Evolutionary conservation across 108 stramenopile species (phyloP), one percentile per base, ranked within the genome.

Genomic region (Nitzschia sp.): DNA sequence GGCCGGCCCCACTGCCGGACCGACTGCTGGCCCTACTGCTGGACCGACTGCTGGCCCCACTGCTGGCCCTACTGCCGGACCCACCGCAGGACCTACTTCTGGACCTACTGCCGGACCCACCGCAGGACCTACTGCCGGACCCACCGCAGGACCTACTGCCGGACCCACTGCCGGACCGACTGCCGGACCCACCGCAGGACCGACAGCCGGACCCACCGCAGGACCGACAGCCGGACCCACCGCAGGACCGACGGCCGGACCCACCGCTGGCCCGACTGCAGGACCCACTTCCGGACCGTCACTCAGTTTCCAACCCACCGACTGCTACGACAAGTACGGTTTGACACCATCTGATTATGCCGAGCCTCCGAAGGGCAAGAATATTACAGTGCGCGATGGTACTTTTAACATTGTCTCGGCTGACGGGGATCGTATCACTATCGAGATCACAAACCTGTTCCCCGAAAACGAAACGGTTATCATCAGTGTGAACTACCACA

Each of bases 41-140:
- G 66, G 66, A 54, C 66, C 66, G 8, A 34, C 66, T 21, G 6
- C 46, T 35, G 66, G 66, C 31, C 66, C 71, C 26, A 53, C 71
- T 0, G 8, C 70, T 36, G 58, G 49, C 15, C 70, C 70, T 0
- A 34, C 56, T 18, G 23, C 26, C 47, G 38, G 64, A 9, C 34
- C 27, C 21, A 29, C 64, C n/a, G 6, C 60, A 5, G 60, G 60
- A 9, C 64, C 45, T 21, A n/a, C 57, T 3, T 9, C 28, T 27
- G 66, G 28, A 24, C 47, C 66, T 18, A 67, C 66, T 25, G 11
- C 30, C 27, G 59, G 19, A 27, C 59, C 57, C 17, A 59, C 57
- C 15, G 5, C 57, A 4, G 57, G 57, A 24, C 57, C 57, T 3
- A 59, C 57, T 3, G 4, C 57, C 21, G 57, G 57, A 29, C 57